Evolutionary conservation across 805 yeast genomes (phyloP), one percentile per base, ranked within the genome.

Genomic region (Sporopachydermia lactativora): DNA sequence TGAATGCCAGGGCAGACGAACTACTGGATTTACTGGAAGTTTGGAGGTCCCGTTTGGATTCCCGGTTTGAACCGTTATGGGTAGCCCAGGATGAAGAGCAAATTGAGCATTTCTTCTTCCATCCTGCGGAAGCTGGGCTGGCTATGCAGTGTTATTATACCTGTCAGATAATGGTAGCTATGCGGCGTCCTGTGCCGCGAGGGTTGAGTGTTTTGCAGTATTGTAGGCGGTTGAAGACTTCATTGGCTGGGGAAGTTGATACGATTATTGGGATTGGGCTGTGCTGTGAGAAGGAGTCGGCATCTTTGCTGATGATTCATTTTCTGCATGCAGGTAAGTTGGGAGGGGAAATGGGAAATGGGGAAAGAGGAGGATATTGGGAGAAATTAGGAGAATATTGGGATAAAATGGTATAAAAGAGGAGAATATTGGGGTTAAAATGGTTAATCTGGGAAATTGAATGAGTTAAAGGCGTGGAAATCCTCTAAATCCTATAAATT

Each of bases 121-220:
- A 43, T 13, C 45, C 45, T 4, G 35, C 45, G 6, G 45, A 43
- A 15, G 45, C 45, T 8, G 45, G 45, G 17, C 35, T 42, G 3
- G 38, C 45, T 3, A 17, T 41, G 18, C 45, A 43, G 19, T 34
- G 42, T 2, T 43, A 39, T 24, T 41, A 43, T 18, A 18, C 44
- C 4, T 37, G 42, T 5, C 15, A 37, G 13, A 35, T 43, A 17
- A 42, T 42, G n/a, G 36, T 43, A 4, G 37, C 37, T 5, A 24
- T 37, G 4, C 36, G 38, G 15, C 37, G 19, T 35, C 45, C 45
- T 3, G 28, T 34, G n/a, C 39, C 45, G 19, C 37, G 34, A 17
- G 42, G 39, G 5, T 34, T 24, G 39, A 42, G 38, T 38, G 13
- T 42, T 11, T 13, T 42, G 14, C 42, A 37, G 19, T 41, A 43